These are phyloP conservation scores for Hypoxylon perforatum DNA, from an alignment of 495 filamentous ascomycete genomes.

Conservation along the genomic window DNA sequence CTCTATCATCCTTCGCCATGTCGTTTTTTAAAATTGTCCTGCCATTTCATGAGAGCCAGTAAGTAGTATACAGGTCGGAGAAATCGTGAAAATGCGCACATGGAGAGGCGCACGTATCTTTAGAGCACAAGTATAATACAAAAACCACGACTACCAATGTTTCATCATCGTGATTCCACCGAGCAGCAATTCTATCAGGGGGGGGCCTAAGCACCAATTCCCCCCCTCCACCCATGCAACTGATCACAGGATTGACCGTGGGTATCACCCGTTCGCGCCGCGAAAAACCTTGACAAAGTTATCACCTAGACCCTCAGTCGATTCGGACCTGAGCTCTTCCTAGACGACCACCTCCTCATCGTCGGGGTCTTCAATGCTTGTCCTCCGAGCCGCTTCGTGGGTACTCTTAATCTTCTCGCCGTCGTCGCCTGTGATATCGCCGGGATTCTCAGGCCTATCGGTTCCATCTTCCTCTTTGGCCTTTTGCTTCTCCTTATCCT, in stretches of 20 bases:
- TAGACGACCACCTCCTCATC: conserved; percentile 60
- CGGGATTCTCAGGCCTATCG: conserved; percentile 39
- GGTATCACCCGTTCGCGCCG: conserved; percentile 24
- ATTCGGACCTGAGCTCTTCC: conserved; percentile 35
- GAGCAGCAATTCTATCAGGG: not conserved
- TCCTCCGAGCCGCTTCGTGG: conserved; percentile 63
- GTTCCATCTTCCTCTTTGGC: conserved; percentile 46
- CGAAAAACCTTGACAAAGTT: conserved; percentile 23
- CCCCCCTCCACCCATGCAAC: not conserved
- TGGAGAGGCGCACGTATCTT: conserved; percentile 14
- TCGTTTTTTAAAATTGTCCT: conserved; percentile 25
- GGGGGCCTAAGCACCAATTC: no score
- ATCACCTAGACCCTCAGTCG: conserved; percentile 12
- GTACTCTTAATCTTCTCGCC: conserved; percentile 59
- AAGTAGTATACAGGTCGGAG: conserved; percentile 36
- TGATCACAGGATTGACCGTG: conserved; percentile 8
- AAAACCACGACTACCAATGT: conserved; percentile 2
- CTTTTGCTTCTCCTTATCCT: conserved; percentile 48
- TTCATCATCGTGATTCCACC: conserved; percentile 15
- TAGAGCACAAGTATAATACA: conserved; percentile 39
- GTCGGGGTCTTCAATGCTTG: conserved; percentile 68
- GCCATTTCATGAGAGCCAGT: conserved; percentile 26
- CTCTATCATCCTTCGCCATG: not conserved
- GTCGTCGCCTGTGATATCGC: conserved; percentile 47
- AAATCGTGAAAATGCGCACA: conserved; percentile 35